Evolutionary conservation across 768 basidiomycete genomes (phyloP).

Genomic region (Infundibulicybe gibba): DNA sequence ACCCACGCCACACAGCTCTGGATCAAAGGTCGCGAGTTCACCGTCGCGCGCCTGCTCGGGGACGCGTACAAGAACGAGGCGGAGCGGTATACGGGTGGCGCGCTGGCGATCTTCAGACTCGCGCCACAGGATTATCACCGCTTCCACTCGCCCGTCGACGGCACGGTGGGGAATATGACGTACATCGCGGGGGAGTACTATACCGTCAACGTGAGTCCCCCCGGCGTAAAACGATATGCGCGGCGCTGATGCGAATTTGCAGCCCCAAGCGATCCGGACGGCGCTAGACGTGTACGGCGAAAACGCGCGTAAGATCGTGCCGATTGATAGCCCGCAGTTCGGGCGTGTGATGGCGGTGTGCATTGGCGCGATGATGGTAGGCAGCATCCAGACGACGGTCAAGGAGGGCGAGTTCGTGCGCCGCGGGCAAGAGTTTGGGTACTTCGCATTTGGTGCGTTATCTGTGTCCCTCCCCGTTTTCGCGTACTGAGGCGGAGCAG

Average conservation of each 20-base stretch:
- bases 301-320: slow-evolving; percentile 86
- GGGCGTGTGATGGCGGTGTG: slow-evolving; percentile 92
- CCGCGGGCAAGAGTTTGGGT: slow-evolving; percentile 89
- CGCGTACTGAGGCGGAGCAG: slow-evolving; percentile 28
- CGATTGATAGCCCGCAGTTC: slow-evolving; percentile 82
- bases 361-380: slow-evolving; percentile 94
- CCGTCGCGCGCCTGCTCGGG: slow-evolving; percentile 74
- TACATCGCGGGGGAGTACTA: slow-evolving; percentile 92
- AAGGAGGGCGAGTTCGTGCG: slow-evolving; percentile 75
- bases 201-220: slow-evolving; percentile 78
- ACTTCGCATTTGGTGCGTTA: slow-evolving; percentile 87
- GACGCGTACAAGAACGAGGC: slow-evolving; percentile 68
- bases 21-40: slow-evolving; percentile 98
- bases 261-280: slow-evolving; percentile 94
- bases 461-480: slow-evolving; percentile 1
- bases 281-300: slow-evolving; percentile 91
- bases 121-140: slow-evolving; percentile 97
- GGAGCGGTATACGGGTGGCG: slow-evolving; percentile 74
- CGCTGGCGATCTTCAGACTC: slow-evolving; percentile 84
- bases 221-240: neutral
- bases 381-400: slow-evolving; percentile 85
- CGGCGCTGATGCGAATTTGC: neutral
- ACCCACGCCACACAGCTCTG: slow-evolving; percentile 84
- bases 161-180: slow-evolving; percentile 77
- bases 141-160: slow-evolving; percentile 87